phyloP scores from a whole-genome alignment of 176 grass and related monocot genomes.

The Oryza officinalis region DNA sequence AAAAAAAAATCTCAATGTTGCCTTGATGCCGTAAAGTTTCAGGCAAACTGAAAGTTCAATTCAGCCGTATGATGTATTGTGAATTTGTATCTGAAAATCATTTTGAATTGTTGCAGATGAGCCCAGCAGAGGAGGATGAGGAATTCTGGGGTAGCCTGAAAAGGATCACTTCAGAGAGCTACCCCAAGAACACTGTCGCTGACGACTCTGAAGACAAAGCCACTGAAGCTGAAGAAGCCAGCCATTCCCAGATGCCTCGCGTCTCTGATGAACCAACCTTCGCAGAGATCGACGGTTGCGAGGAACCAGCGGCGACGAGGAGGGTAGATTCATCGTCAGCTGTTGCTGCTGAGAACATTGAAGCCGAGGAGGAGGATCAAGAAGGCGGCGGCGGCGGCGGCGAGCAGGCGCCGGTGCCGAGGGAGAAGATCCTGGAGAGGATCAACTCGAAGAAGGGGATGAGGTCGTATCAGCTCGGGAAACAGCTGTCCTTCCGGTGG shows the following conservation, averaged over 20 bases:
- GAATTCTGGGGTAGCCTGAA: slow-evolving; percentile 51
- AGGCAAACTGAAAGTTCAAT: too few species aligned
- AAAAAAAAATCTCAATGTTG: background rate
- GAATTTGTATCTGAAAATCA: background rate
- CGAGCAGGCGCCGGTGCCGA: slow-evolving; percentile 43
- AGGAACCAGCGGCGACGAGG: background rate
- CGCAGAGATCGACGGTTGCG: background rate
- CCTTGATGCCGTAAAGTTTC: background rate
- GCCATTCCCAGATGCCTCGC: background rate
- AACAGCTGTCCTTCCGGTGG: slow-evolving; percentile 75
- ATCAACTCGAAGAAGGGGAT: slow-evolving; percentile 87
- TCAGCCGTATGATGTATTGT: too few species aligned
- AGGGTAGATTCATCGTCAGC: background rate
- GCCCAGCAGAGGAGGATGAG: slow-evolving; percentile 68
- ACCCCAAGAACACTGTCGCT: background rate
- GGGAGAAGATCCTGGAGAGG: slow-evolving; percentile 70
- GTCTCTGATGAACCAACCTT: background rate
- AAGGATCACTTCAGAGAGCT: slow-evolving; percentile 41
- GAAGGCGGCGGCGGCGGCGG: slow-evolving; percentile 12
- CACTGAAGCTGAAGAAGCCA: background rate
- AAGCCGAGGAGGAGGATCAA: slow-evolving; percentile 30
- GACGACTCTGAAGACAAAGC: background rate
- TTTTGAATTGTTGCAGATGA: slow-evolving; percentile 57
- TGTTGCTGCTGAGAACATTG: background rate
- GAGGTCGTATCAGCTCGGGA: slow-evolving; percentile 80